Conservation (phyloP, 2,329 filamentous ascomycete species). For the Fusarium sp. region DNA sequence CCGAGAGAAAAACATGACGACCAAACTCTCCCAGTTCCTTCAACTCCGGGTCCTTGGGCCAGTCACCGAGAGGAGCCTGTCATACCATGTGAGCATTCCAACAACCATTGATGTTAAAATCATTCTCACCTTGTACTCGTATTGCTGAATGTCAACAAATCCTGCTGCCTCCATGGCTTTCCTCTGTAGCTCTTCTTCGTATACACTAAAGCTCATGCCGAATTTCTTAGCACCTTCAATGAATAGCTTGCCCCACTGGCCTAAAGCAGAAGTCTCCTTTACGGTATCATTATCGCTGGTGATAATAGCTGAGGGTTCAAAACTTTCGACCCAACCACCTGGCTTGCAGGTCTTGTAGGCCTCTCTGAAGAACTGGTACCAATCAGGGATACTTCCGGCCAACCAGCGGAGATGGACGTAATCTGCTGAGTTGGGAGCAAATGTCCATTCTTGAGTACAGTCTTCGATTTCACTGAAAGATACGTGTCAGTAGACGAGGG, state of each 20-base stretch:
- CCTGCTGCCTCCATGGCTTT: slow-evolving; percentile 10
- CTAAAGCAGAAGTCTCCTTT: slow-evolving; percentile 1
- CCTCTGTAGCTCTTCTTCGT: not conserved
- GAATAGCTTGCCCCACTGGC: slow-evolving; percentile 8
- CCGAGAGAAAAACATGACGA: not conserved
- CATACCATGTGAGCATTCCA: not conserved
- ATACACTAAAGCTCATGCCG: not conserved
- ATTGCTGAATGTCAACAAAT: slow-evolving; percentile 3
- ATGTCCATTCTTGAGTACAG: slow-evolving; percentile 15
- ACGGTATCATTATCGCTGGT: slow-evolving; percentile 2
- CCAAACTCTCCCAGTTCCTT: slow-evolving; percentile 3
- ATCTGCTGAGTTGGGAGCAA: slow-evolving; percentile 1
- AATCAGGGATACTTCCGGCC: not conserved
- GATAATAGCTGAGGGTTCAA: not conserved
- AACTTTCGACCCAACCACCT: slow-evolving; percentile 1
- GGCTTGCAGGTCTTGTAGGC: slow-evolving; percentile 11
- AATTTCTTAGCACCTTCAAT: slow-evolving; percentile 7
- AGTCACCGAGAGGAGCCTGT: slow-evolving; percentile 1
- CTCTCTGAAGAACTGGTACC: slow-evolving; percentile 1
- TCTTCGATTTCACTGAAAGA: not conserved
- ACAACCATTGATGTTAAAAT: no score
- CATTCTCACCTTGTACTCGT: slow-evolving; percentile 6
- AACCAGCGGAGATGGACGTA: slow-evolving; percentile 13
- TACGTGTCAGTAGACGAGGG: not conserved
- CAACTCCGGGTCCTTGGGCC: not conserved